A percentile compares a stretch with the other conserved stretches of the same genome.
phyloP scores from a whole-genome alignment of 768 basidiomycete species.

The Cystobasidiopsis lactophilus region DNA sequence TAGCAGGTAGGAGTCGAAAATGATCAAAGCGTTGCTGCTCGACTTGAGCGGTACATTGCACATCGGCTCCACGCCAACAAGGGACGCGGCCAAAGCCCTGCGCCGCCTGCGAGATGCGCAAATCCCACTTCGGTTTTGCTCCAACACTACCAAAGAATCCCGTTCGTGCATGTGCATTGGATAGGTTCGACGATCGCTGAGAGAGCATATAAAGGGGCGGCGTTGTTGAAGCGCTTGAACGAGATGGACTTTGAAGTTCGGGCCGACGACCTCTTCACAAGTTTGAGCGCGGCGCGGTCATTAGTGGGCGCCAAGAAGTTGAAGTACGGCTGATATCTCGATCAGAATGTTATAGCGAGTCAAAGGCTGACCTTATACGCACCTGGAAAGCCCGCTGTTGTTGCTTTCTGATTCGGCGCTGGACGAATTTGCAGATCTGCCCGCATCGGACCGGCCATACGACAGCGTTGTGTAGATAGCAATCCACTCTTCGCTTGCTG shows the following conservation, averaged over 20 bases:
- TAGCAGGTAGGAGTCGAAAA: not conserved
- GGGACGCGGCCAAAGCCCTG: constrained; percentile 32
- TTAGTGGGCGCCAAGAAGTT: constrained; percentile 29
- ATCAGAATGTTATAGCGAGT: not conserved
- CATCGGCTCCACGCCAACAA: constrained; percentile 33
- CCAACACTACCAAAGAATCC: constrained; percentile 46
- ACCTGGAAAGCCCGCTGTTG: constrained; percentile 40
- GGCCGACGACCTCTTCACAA: constrained; percentile 33
- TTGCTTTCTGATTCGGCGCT: constrained; percentile 32
- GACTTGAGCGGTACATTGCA: constrained; percentile 50
- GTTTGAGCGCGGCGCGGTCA: constrained; percentile 37
- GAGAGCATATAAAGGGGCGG: not conserved
- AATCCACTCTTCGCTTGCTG: too few relatives aligned
- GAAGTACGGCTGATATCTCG: constrained; percentile 20
- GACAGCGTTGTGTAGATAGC: constrained; percentile 48
- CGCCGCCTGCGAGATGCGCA: constrained; percentile 20
- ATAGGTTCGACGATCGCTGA: too few relatives aligned
- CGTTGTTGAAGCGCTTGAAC: constrained; percentile 29
- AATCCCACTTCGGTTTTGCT: constrained; percentile 34
- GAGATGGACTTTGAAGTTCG: constrained; percentile 34
- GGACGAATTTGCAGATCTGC: constrained; percentile 30
- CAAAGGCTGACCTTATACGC: constrained; percentile 16
- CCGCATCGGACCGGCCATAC: constrained; percentile 21
- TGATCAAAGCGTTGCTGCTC: constrained; percentile 17
- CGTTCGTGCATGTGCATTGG: not conserved